phyloP scores from a whole-genome alignment of 306 rosid species.

The Trifolium repens region DNA sequence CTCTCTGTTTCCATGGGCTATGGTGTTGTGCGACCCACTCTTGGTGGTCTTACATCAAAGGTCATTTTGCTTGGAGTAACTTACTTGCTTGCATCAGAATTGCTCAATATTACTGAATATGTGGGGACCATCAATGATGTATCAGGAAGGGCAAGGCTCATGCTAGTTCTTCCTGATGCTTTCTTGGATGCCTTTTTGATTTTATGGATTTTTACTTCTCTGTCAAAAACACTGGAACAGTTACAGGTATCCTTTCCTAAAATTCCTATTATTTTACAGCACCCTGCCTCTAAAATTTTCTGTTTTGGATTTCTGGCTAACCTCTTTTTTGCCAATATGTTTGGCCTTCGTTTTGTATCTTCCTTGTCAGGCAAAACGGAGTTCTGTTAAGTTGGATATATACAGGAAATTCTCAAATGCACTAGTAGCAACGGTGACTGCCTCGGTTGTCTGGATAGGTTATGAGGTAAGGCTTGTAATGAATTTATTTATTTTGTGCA shows the following conservation, averaged over 20 bases:
- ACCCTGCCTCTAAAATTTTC: conserved; percentile 11
- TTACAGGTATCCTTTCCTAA: conserved; percentile 70
- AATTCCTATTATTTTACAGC: conserved; percentile 28
- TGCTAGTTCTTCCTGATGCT: conserved; percentile 92
- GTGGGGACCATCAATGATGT: conserved; percentile 94
- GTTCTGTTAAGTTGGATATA: conserved; percentile 89
- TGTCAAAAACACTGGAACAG: conserved; percentile 87
- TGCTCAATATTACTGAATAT: conserved; percentile 82
- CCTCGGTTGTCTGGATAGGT: conserved; percentile 91
- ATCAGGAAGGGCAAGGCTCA: conserved; percentile 88
- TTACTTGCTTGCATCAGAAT: conserved; percentile 82
- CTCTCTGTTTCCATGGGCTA: conserved; percentile 95
- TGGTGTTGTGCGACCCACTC: conserved; percentile 97
- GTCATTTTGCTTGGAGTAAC: conserved; percentile 88
- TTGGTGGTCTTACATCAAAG: conserved; percentile 96
- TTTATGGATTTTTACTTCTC: conserved; percentile 93
- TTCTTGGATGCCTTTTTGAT: conserved; percentile 95
- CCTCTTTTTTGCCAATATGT: conserved; percentile 1
- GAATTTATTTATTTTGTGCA: conserved; percentile 25
- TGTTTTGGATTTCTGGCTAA: conserved; percentile 21
- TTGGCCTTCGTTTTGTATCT: neutral
- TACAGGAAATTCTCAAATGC: conserved; percentile 98
- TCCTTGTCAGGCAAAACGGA: conserved; percentile 78
- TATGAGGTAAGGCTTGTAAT: conserved; percentile 73
- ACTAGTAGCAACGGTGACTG: conserved; percentile 69